Evolutionary conservation across 2,329 filamentous ascomycete genomes (phyloP), one percentile per base, ranked within the genome.

Genomic region (Tympanopsis confertula): DNA sequence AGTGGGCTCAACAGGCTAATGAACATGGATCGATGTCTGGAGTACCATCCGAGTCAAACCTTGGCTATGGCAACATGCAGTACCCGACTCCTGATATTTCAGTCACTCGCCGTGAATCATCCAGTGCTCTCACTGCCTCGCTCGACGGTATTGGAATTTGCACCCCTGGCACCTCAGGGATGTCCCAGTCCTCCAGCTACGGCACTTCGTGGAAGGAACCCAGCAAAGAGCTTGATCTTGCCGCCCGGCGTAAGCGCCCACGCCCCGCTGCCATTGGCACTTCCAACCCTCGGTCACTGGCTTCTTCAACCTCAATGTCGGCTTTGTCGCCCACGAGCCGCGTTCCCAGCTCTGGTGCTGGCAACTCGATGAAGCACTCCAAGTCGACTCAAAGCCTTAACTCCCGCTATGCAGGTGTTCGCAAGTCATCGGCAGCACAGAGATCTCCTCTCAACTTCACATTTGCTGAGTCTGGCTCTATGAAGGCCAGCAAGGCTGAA

Each of bases 361-460:
- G 50, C n/a, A 59, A 62, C 44, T 49, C 51, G n/a, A 51, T 66
- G 44, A 55, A 59, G 42, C 62, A 66, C 22, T 57, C 58, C 29
- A 66, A 66, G 44, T 66, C 61, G 13, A 47, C 47, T 3, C 62
- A 65, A 41, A 57, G 54, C 41, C 54, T 66, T 5, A 59, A 59
- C 45, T 54, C 59, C 35, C 53, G 58, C 22, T 66, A 63, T 45
- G 59, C 61, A 1, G 62, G 64, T 36, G 55, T 68, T 19, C 52
- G 64, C 15, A 68, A 68, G 45, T 50, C 58, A 4, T 63, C 60
- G 17, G 56, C 57, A 30, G 52, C 60, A 35, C 65, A 65, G 37
- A 55, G 61, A 19, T 68, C 65, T n/a, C 65, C 65, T 17, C 50
- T 66, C 24, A 62, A 61, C 35, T 53, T 64, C 36, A 61, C 53